These are phyloP conservation scores for Tolypocladium tropicale DNA, from an alignment of 2,329 filamentous ascomycete genomes.

Conservation along the genomic window DNA sequence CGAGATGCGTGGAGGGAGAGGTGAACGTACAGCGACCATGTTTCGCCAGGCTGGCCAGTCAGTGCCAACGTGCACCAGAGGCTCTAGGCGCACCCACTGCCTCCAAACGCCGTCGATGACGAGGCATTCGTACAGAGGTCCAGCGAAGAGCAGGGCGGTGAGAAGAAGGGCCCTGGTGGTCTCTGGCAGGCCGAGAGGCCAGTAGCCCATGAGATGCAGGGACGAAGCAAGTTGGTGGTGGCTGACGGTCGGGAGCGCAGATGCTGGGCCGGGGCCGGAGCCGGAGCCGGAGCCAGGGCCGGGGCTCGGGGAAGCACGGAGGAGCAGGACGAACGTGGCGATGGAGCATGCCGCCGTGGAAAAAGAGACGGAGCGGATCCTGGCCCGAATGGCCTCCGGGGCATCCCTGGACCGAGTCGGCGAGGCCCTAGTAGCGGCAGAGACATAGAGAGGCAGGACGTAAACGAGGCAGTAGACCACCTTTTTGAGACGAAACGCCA, in stretches of 20 bases:
- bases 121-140: constrained; percentile 71
- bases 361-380: constrained; percentile 68
- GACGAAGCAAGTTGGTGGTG: background rate
- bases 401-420: constrained; percentile 73
- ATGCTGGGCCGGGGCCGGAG: background rate
- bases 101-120: constrained; percentile 63
- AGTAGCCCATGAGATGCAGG: constrained; percentile 67
- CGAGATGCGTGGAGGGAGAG: background rate
- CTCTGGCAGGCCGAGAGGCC: constrained; percentile 61
- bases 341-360: constrained; percentile 62
- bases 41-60: constrained; percentile 84
- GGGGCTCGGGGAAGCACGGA: background rate
- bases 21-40: constrained; percentile 60
- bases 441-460: constrained; percentile 84
- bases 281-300: background rate
- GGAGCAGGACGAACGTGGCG: constrained; percentile 56
- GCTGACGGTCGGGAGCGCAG: background rate
- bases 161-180: constrained; percentile 55
- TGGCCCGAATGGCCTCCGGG: constrained; percentile 77
- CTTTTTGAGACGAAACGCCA: constrained; percentile 18
- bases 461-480: constrained; percentile 79
- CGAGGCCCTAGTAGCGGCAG: constrained; percentile 67
- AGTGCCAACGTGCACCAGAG: constrained; percentile 49
- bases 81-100: constrained; percentile 46
- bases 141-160: constrained; percentile 70